These are phyloP conservation scores for Phialocephala sp. DNA, from an alignment of 2,329 filamentous ascomycete genomes.

Conservation along the genomic window DNA sequence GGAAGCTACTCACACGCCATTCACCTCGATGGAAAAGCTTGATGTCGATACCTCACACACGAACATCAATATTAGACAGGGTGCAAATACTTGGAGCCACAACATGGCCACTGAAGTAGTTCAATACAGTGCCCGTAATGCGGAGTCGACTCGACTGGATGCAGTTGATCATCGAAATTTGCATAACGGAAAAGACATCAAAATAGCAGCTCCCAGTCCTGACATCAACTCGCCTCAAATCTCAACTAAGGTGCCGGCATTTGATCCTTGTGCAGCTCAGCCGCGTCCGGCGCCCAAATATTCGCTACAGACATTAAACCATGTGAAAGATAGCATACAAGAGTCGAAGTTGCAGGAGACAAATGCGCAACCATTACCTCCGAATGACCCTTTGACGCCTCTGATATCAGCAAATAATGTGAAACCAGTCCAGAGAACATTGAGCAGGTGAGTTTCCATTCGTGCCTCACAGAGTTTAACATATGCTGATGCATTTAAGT, in stretches of 20 bases:
- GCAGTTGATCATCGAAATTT: not conserved
- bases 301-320: not conserved
- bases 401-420: not conserved
- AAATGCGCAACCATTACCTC: not conserved
- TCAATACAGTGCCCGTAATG: not conserved
- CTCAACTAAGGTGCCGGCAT: not conserved
- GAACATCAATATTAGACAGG: not conserved
- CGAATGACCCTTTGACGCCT: not conserved
- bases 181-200: not conserved
- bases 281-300: not conserved
- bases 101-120: not conserved
- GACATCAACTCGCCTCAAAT: not conserved
- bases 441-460: slow-evolving; percentile 10
- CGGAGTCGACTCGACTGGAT: not conserved
- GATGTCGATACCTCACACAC: not conserved
- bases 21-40: not conserved
- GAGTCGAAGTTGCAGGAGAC: not conserved
- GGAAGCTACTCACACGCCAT: not conserved
- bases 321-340: not conserved
- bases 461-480: not conserved
- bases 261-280: not conserved
- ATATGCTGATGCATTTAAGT: not conserved
- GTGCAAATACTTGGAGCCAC: not conserved
- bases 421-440: slow-evolving; percentile 1
- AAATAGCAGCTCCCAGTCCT: not conserved